A percentile compares a stretch with the other conserved stretches of the same genome.
Evolutionary conservation across 2,329 filamentous ascomycete genomes (phyloP).

Genomic region (Botrytis deweyae): DNA sequence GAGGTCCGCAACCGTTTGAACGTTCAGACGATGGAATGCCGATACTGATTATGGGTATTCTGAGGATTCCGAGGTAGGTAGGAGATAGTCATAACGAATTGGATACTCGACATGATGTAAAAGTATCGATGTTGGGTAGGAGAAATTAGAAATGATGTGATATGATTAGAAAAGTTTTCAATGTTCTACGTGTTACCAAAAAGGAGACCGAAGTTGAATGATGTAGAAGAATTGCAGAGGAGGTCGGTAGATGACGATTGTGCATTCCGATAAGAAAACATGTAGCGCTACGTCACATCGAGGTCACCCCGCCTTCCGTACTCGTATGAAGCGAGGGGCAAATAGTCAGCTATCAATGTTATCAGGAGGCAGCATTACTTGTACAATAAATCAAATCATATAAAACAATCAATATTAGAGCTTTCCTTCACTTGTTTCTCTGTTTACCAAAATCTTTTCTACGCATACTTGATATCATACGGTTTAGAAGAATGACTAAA

Average conservation of each 20-base stretch:
- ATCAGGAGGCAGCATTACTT: background rate
- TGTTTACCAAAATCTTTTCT: no score
- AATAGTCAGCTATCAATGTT: background rate
- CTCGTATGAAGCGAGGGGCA: constrained; percentile 7
- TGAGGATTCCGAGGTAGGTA: background rate
- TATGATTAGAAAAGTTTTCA: background rate
- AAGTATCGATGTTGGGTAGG: background rate
- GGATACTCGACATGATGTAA: background rate
- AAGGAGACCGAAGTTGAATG: background rate
- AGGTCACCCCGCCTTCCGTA: background rate
- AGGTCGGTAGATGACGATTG: background rate
- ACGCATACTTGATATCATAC: background rate
- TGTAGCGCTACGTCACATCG: background rate
- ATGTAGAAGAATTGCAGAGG: background rate
- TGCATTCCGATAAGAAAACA: constrained; percentile 5
- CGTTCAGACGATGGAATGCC: background rate
- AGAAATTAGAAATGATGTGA: background rate
- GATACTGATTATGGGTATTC: background rate
- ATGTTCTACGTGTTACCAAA: background rate
- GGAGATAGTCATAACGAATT: background rate
- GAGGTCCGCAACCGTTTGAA: background rate
- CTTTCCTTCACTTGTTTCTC: background rate
- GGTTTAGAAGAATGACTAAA: no score
- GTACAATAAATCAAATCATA: background rate
- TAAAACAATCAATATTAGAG: background rate